A percentile compares a stretch with the other conserved stretches of the same genome.
Evolutionary conservation across 2,329 filamentous ascomycete species (phyloP).

Genomic region (Aspergillus sp.): DNA sequence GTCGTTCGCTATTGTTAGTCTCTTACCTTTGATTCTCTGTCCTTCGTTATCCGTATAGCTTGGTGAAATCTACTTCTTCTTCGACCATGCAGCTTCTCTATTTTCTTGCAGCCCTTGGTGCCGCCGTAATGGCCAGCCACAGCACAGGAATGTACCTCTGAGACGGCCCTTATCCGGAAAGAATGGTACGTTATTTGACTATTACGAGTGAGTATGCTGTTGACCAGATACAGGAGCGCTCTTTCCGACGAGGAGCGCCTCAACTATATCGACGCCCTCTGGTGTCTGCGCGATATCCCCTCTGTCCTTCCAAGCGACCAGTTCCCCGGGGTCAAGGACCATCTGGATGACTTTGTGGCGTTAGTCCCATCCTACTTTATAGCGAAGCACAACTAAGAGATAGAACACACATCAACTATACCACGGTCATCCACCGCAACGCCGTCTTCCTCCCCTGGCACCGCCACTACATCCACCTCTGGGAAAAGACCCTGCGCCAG

Average conservation of each 20-base stretch:
- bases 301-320: neutral
- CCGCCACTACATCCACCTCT: conserved; percentile 17
- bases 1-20: too few relatives aligned
- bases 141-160: conserved; percentile 1
- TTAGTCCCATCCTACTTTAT: neutral
- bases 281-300: neutral
- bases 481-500: conserved; percentile 12
- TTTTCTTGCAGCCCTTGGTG: neutral
- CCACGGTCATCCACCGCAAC: conserved; percentile 21
- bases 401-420: conserved; percentile 30
- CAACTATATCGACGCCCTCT: neutral
- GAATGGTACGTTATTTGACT: conserved; percentile 7
- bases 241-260: neutral
- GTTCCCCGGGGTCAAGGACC: neutral
- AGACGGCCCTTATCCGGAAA: neutral
- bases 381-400: neutral
- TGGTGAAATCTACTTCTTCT: too few relatives aligned
- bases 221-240: neutral
- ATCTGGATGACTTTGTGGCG: neutral
- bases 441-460: conserved; percentile 19
- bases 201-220: too few relatives aligned
- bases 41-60: too few relatives aligned
- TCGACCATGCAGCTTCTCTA: neutral
- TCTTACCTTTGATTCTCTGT: too few relatives aligned
- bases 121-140: neutral